Percentiles rank a stretch among this genome's conserved stretches.
phyloP scores from a whole-genome alignment of 768 basidiomycete species.

The Boletus pseudo-olivaceus region DNA sequence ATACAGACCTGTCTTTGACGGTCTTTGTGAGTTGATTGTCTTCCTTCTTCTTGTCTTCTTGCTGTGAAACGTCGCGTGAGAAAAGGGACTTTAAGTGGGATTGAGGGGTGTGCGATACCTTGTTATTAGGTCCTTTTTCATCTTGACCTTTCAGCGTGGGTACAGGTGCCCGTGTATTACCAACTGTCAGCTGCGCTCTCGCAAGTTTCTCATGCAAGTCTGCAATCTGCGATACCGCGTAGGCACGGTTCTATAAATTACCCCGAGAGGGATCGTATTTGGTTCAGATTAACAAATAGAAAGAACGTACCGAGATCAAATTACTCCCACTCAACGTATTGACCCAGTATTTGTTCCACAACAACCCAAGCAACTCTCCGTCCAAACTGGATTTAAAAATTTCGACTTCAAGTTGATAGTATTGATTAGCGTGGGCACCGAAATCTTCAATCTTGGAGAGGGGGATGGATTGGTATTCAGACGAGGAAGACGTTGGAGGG shows the following conservation, averaged over 20 bases:
- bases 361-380: constrained; percentile 76
- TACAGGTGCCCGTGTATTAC: constrained; percentile 53
- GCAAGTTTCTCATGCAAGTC: constrained; percentile 89
- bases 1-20: constrained; percentile 80
- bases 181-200: constrained; percentile 60
- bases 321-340: constrained; percentile 94
- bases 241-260: constrained; percentile 78
- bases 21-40: constrained; percentile 84
- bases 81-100: background rate
- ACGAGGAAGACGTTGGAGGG: constrained; percentile 63
- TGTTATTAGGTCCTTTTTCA: constrained; percentile 35
- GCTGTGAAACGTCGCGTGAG: constrained; percentile 16
- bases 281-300: background rate
- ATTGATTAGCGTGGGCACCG: constrained; percentile 95
- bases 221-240: constrained; percentile 85
- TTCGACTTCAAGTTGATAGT: constrained; percentile 91
- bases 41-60: constrained; percentile 79
- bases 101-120: constrained; percentile 34
- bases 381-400: constrained; percentile 93
- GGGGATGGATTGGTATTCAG: constrained; percentile 95
- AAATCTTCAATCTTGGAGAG: constrained; percentile 98
- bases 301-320: constrained; percentile 71
- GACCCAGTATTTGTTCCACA: constrained; percentile 99
- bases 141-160: constrained; percentile 53
- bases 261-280: background rate